Percentiles rank a stretch among this genome's conserved stretches.
Conservation (phyloP, 169 alveolate genomes). For the Nephromyces sp. region DNA sequence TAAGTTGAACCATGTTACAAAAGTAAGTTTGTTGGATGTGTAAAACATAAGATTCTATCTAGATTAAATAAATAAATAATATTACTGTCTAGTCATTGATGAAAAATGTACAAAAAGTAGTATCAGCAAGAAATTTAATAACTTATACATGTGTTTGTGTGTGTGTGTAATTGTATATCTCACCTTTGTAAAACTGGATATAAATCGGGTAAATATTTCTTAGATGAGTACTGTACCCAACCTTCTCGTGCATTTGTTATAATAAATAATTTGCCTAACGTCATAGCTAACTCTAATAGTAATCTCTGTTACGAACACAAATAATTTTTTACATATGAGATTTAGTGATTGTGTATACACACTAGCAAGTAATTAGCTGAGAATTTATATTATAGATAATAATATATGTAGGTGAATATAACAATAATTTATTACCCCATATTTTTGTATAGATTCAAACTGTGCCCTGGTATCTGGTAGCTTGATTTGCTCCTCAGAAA, state of each 20-base stretch:
- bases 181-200: conserved; percentile 28
- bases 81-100: too few species aligned
- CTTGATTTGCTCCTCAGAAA: conserved; percentile 22
- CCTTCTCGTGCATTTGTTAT: conserved; percentile 88
- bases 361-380: too few species aligned
- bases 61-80: too few species aligned
- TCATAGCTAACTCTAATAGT: conserved; percentile 51
- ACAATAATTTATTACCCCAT: too few species aligned
- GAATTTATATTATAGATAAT: too few species aligned
- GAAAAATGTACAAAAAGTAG: not conserved
- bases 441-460: conserved; percentile 19
- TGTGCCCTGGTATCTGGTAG: conserved; percentile 9
- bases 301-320: conserved; percentile 10
- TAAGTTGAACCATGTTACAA: too few species aligned
- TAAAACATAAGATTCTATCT: too few species aligned
- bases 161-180: not conserved
- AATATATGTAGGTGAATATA: too few species aligned
- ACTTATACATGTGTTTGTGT: not conserved
- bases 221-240: conserved; percentile 84
- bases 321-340: conserved; percentile 7
- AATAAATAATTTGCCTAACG: conserved; percentile 64
- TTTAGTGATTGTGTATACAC: not conserved
- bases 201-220: conserved; percentile 60
- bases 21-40: too few species aligned
- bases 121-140: not conserved